phyloP scores from a whole-genome alignment of 345 rosid genomes.

The Theobroma cacao region DNA sequence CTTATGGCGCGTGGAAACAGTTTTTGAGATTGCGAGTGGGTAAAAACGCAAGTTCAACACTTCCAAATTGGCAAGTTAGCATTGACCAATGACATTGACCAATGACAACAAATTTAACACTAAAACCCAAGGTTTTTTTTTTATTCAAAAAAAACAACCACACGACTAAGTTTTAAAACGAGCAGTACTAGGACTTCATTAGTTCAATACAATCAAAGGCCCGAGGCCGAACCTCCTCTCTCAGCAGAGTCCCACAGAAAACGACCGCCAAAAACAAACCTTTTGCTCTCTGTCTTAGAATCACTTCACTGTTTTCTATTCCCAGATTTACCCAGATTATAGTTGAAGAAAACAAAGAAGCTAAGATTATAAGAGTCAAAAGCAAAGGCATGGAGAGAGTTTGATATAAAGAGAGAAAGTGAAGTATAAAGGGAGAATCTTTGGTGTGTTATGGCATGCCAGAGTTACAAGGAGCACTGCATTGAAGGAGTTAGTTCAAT shows the following conservation, averaged over 20 bases:
- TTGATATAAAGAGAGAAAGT: background rate
- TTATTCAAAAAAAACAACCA: background rate
- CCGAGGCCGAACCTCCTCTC: slow-evolving; percentile 1
- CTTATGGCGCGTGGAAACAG: background rate
- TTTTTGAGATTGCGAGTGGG: background rate
- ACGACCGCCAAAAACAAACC: slow-evolving; percentile 35
- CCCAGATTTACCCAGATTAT: background rate
- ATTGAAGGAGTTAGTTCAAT: slow-evolving; percentile 13
- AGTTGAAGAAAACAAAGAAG: background rate
- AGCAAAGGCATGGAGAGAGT: background rate
- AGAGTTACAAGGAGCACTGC: slow-evolving; percentile 23
- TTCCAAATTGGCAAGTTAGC: slow-evolving; percentile 3
- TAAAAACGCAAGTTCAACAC: background rate
- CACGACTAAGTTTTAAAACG: background rate
- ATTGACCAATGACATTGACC: background rate
- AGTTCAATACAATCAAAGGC: background rate
- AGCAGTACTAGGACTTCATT: background rate
- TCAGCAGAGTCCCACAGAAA: slow-evolving; percentile 22
- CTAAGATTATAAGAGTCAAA: background rate
- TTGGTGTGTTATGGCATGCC: slow-evolving; percentile 30
- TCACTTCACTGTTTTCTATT: slow-evolving; percentile 3
- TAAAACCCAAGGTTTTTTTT: background rate
- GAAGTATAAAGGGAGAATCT: slow-evolving; percentile 23
- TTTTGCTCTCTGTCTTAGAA: background rate
- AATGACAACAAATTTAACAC: background rate